Base-by-base conservation (phyloP, 108 stramenopile genomes). In the Skeletonema costatum region DNA sequence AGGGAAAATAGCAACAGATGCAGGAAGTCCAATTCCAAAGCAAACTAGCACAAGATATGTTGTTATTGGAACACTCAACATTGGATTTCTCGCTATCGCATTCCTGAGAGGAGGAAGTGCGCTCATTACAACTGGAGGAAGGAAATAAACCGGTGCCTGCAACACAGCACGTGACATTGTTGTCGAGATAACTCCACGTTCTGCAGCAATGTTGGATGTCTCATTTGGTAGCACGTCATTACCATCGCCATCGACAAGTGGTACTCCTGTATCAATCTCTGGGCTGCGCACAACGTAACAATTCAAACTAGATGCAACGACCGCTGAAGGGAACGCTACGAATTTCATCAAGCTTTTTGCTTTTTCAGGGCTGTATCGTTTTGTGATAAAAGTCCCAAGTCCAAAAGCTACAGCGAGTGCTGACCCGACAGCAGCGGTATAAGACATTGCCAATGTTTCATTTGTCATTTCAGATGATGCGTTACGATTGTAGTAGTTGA, bases 231-330 rank as follows among this genome's bases (percentile, higher is more conserved):
- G 46, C 12, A 92, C 78, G 19, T 82, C 70, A 21, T 87, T 70
- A 0, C 84, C 85, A 53, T 78, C 31, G 2, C 48, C 48, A 83
- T 94, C 80, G 60, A 86, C 62, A 29, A 96, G 63, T 31, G 92
- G 85, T 62, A 96, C 77, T 29, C 93, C 96, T 4, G 84, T 83
- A 17, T 78, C 86, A 65, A 96, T 94, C 81, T 94, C 96, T 13
- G 96, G 96, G 53, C 75, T 72, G 2, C 96, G 87, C 10, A 96
- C 93, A 71, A 96, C 93, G 71, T 93, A 96, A 74, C 96, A 96
- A 82, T 96, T 96, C 32, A 93, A 71, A 69, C 86, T 87, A 8
- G 85, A 86, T 13, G 96, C 96, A 6, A 96, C 84, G 9, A 96
- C 87, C 13, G 90, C 88, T 7, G 87, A 87, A 59, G 96, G 96